Conservation (phyloP, 352 stramenopile genomes). For the Pythium guiyangense region DNA sequence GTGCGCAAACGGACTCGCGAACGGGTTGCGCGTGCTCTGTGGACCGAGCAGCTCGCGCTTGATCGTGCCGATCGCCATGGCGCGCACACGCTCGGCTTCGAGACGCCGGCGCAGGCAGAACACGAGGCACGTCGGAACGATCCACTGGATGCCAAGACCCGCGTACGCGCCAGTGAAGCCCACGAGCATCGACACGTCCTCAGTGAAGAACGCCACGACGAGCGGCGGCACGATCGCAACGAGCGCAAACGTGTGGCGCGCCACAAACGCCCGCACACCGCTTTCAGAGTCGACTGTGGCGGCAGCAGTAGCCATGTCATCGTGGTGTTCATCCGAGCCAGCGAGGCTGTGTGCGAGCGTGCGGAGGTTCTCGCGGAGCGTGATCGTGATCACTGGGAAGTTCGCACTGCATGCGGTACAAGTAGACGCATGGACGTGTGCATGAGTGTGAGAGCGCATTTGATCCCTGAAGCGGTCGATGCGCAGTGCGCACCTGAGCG, state of each 20-base stretch:
- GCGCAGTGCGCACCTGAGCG: constrained; percentile 48
- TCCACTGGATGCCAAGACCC: constrained; percentile 84
- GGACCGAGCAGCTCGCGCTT: neutral
- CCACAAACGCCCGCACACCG: constrained; percentile 32
- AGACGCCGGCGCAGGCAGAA: constrained; percentile 64
- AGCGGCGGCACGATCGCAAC: constrained; percentile 72
- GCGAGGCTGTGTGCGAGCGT: constrained; percentile 55
- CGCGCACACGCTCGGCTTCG: constrained; percentile 18
- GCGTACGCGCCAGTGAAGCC: constrained; percentile 84
- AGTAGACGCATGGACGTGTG: no score
- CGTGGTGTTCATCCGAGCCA: constrained; percentile 13
- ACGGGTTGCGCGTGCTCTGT: constrained; percentile 46
- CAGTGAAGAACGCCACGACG: constrained; percentile 81
- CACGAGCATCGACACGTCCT: constrained; percentile 87
- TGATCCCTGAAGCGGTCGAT: neutral
- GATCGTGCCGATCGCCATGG: no score
- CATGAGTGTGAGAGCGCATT: constrained; percentile 1
- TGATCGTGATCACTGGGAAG: constrained; percentile 86
- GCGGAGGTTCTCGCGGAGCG: constrained; percentile 77
- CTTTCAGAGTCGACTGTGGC: constrained; percentile 9
- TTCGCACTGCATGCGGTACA: constrained; percentile 38
- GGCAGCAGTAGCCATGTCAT: constrained; percentile 14
- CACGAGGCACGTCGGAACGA: constrained; percentile 77
- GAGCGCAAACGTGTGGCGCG: constrained; percentile 63
- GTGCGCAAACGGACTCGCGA: constrained; percentile 69